Evolutionary conservation across 2,329 filamentous ascomycete genomes (phyloP).

Genomic region (Penicillium palitans): DNA sequence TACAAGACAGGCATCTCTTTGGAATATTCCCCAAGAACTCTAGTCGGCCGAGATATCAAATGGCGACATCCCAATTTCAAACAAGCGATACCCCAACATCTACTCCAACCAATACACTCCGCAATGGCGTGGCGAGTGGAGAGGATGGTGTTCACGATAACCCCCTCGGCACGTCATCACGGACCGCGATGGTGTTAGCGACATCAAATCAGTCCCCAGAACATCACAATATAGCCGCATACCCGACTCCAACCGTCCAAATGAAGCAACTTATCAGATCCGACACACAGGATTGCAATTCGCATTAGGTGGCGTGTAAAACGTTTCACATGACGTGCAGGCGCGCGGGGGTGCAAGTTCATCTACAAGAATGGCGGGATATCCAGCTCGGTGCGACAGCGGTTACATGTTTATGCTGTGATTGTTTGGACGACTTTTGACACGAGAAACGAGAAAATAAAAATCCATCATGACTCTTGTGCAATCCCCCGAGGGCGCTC

Average conservation of each 20-base stretch:
- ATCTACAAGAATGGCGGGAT: conserved; percentile 10
- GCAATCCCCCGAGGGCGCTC: conserved; percentile 8
- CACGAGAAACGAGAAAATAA: neutral
- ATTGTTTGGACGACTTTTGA: neutral
- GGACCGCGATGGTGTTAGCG: conserved; percentile 24
- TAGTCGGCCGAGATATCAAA: conserved; percentile 2
- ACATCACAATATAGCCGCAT: neutral
- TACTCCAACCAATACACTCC: conserved; percentile 5
- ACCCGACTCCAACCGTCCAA: neutral
- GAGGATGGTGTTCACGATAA: conserved; percentile 15
- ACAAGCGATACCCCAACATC: neutral
- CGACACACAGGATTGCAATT: neutral
- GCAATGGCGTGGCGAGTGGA: conserved; percentile 25
- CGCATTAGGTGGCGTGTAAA: conserved; percentile 15
- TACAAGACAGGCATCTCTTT: neutral
- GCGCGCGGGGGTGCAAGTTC: neutral
- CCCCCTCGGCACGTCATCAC: conserved; percentile 23
- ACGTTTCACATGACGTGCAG: conserved; percentile 22
- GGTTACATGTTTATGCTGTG: neutral
- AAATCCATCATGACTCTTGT: conserved; percentile 15
- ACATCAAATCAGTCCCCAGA: conserved; percentile 17
- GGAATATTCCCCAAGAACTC: neutral
- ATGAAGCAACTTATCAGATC: neutral
- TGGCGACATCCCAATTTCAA: neutral
- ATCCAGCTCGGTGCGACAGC: neutral